A percentile compares a stretch with the other conserved stretches of the same genome.
Conservation (phyloP, 192 early-diverging fungal genomes). For the Phycomyces nitens region DNA sequence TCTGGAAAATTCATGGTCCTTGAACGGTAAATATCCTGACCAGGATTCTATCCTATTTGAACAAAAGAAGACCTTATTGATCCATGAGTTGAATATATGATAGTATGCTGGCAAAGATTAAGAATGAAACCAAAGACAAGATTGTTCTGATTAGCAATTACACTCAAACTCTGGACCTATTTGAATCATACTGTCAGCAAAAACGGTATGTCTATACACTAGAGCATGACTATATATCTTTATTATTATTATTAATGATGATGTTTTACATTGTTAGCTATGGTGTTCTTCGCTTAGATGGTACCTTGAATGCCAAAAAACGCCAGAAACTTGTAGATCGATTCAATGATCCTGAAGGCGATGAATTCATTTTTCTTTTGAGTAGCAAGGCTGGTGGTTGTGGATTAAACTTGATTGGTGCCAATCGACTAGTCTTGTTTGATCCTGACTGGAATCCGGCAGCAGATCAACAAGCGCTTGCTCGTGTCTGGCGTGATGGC, state of each 20-base stretch:
- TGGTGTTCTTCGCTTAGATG: conserved; percentile 84
- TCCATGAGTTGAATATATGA: not conserved
- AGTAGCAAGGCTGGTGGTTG: conserved; percentile 99
- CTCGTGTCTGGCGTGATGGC: conserved; percentile 86
- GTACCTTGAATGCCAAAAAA: conserved; percentile 87
- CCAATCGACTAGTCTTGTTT: conserved; percentile 94
- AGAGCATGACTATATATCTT: no score
- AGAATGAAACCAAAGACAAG: conserved; percentile 77
- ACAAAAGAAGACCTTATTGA: conserved; percentile 19
- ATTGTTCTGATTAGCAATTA: conserved; percentile 99
- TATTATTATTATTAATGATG: not conserved
- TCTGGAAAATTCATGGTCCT: conserved; percentile 91
- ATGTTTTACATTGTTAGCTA: conserved; percentile 40
- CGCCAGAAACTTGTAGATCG: conserved; percentile 92
- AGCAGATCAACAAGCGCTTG: conserved; percentile 90
- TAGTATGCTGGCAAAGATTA: conserved; percentile 71
- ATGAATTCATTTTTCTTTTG: conserved; percentile 91
- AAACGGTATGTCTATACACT: conserved; percentile 55
- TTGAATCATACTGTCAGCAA: conserved; percentile 82
- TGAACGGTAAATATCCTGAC: conserved; percentile 41
- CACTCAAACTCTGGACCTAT: conserved; percentile 94
- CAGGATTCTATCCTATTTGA: not conserved
- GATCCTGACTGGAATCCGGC: conserved; percentile 98
- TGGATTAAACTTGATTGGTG: conserved; percentile 97
- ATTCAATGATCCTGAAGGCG: conserved; percentile 88